A percentile compares a stretch with the other conserved stretches of the same genome.
These are phyloP conservation scores for Sordaria brevicollis DNA, from an alignment of 495 filamentous ascomycete species.

Conservation along the genomic window DNA sequence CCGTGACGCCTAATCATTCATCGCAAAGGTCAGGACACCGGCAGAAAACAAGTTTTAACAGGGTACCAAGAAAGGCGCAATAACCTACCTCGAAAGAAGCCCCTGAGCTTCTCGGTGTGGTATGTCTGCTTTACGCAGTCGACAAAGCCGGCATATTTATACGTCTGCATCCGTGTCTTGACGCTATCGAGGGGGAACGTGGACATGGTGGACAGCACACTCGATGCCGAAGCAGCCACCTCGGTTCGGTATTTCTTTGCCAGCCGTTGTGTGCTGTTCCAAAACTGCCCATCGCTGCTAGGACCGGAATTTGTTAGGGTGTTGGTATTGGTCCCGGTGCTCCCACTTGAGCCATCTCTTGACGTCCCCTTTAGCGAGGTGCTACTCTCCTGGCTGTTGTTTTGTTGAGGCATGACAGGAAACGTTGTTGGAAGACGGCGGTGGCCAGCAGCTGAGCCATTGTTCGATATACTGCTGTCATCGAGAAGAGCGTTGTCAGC, in stretches of 20 bases:
- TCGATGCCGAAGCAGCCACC: slow-evolving; percentile 63
- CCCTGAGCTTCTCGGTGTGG: slow-evolving; percentile 56
- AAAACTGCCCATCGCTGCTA: slow-evolving; percentile 3
- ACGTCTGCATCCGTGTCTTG: slow-evolving; percentile 81
- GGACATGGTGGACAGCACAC: slow-evolving; percentile 60
- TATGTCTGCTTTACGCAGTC: slow-evolving; percentile 68
- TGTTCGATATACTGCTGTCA: slow-evolving; percentile 27
- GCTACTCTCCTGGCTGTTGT: slow-evolving; percentile 18
- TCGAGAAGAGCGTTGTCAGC: slow-evolving; percentile 14
- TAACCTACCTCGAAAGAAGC: slow-evolving; percentile 65
- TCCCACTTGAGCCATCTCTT: background rate
- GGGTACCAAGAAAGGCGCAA: background rate
- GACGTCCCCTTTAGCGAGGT: background rate
- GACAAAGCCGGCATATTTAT: slow-evolving; percentile 56
- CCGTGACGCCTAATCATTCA: slow-evolving; percentile 50
- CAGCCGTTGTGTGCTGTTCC: slow-evolving; percentile 43
- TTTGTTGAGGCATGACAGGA: slow-evolving; percentile 37
- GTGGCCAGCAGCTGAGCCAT: slow-evolving; percentile 20
- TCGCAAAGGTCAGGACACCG: background rate
- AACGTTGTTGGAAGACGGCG: slow-evolving; percentile 16
- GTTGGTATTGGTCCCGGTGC: slow-evolving; percentile 2
- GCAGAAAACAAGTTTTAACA: background rate
- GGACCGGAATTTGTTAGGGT: background rate
- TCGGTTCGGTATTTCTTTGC: slow-evolving; percentile 70
- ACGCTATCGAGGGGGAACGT: slow-evolving; percentile 77